Evolutionary conservation across 2,329 filamentous ascomycete species (phyloP), one percentile per base, ranked within the genome.

Genomic region (Aspergillus candidus): DNA sequence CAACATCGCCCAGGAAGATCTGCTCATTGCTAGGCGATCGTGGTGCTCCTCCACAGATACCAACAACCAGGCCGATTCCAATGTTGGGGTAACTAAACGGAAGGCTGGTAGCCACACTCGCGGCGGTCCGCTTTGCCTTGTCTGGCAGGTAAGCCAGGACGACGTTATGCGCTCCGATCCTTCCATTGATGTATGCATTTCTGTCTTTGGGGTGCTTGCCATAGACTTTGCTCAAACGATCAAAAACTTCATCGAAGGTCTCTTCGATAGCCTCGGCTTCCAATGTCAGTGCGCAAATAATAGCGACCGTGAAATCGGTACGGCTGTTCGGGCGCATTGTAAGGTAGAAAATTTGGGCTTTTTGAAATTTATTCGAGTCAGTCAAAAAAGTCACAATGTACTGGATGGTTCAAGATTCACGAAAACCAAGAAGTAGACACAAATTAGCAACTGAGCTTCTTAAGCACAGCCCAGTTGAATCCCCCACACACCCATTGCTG

Each of bases 1-100:
- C 48, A 4, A 60, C 51, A 47, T 61, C 58, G 2, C 58, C 57
- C 10, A 58, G 32, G 11, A 48, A 46, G 29, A 60, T 45, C 12
- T 55, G 52, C 3, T 40, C 15, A 2, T 27, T 40, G 10, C 14
- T 15, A 6, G 31, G n/a, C 2, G 38, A 17, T 10, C 15, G 14
- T 14, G 53, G 53, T 3, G 50, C 46, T 3, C 52, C 53, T 11
- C 47, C 53, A 32, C 53, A 53, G 12, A 54, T 40, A 7, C 53
- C 53, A n/a, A 49, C 45, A 37, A 56, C 29, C 11, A 56, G 33
- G n/a, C 39, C 44, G 4, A 57, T 43, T 31, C 49, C 35, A 29
- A 60, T 49, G 2, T 29, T 27, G 3, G 15, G 14, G 22, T 39
- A 44, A 17, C 41, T 44, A 13, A 44, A 11, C 4, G 32, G 29